Conservation (phyloP, 176 grass and related monocot genomes). For the Aechmea fasciata region DNA sequence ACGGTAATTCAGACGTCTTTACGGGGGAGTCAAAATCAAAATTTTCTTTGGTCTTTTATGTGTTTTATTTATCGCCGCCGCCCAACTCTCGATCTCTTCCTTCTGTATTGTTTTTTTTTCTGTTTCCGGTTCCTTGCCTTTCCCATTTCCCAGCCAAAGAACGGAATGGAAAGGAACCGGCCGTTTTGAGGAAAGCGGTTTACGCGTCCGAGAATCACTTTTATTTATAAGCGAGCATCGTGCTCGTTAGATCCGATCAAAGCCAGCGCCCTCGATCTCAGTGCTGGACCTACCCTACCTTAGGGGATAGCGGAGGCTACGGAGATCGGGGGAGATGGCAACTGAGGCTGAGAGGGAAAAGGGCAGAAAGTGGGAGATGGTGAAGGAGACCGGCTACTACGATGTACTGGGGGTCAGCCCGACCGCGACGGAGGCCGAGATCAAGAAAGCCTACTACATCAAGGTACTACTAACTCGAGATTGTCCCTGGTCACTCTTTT, state of each 20-base stretch:
- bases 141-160: too few species aligned
- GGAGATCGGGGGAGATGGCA: neutral
- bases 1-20: too few species aligned
- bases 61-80: too few species aligned
- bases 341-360: neutral
- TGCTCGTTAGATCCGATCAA: neutral
- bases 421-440: constrained; percentile 69
- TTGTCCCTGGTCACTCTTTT: neutral
- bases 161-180: neutral
- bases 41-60: too few species aligned
- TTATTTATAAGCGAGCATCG: neutral
- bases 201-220: neutral
- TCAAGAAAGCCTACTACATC: constrained; percentile 95
- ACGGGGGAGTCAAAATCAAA: too few species aligned
- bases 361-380: constrained; percentile 35
- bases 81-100: too few species aligned
- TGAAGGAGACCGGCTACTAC: constrained; percentile 89
- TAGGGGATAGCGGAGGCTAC: neutral
- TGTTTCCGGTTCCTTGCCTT: too few species aligned
- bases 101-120: too few species aligned
- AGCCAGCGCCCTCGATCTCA: too few species aligned
- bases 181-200: neutral
- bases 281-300: too few species aligned
- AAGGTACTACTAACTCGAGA: constrained; percentile 44
- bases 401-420: constrained; percentile 77